Conservation (phyloP, 257 asterid genomes). For the Anisodus tanguticus region DNA sequence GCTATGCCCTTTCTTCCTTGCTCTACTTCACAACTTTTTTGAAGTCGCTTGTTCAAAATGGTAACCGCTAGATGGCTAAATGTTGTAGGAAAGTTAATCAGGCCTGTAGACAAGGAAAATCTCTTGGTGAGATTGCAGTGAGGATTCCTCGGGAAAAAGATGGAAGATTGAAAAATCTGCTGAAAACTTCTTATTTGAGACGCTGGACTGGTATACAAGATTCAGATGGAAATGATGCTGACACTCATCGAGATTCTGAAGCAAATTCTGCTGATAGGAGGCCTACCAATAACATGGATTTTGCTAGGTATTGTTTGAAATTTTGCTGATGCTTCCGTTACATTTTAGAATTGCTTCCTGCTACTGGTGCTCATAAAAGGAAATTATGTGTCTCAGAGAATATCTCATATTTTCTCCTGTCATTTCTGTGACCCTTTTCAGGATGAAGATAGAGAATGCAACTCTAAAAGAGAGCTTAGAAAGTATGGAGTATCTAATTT, state of each 20-base stretch:
- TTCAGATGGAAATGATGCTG: slow-evolving; percentile 56
- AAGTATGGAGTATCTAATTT: slow-evolving; percentile 87
- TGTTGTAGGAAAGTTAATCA: slow-evolving; percentile 46
- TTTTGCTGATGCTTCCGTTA: not conserved
- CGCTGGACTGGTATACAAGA: slow-evolving; percentile 66
- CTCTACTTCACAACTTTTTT: not conserved
- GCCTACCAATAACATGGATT: slow-evolving; percentile 55
- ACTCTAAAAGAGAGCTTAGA: slow-evolving; percentile 93
- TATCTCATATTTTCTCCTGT: not conserved
- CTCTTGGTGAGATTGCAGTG: slow-evolving; percentile 43
- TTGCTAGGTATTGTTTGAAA: slow-evolving; percentile 61
- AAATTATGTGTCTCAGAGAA: not conserved
- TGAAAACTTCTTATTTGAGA: slow-evolving; percentile 63
- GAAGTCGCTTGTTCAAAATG: slow-evolving; percentile 12
- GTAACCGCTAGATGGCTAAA: not conserved
- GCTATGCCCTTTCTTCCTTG: not conserved
- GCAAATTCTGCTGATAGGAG: slow-evolving; percentile 38
- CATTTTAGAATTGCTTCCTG: slow-evolving; percentile 13
- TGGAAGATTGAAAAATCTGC: slow-evolving; percentile 69
- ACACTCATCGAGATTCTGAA: slow-evolving; percentile 45
- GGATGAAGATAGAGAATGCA: slow-evolving; percentile 93
- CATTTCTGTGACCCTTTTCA: slow-evolving; percentile 40
- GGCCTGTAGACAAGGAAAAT: slow-evolving; percentile 51
- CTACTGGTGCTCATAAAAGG: slow-evolving; percentile 14
- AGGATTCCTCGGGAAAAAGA: slow-evolving; percentile 66